Evolutionary conservation across 257 asterid species (phyloP).

Genomic region (Pogostemon cablin): DNA sequence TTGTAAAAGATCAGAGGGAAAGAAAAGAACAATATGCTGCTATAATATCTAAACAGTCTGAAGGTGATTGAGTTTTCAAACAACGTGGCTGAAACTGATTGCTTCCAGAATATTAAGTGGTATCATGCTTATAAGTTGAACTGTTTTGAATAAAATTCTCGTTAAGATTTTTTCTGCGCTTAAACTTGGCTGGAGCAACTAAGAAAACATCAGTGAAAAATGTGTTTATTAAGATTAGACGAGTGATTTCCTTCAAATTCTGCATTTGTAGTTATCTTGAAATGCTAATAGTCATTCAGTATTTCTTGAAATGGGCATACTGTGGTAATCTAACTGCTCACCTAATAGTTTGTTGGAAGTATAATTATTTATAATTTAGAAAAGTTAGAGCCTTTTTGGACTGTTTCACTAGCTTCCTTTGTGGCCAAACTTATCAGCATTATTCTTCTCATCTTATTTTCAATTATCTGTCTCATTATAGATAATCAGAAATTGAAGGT

Average conservation of each 20-base stretch:
- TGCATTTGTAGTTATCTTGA: background rate
- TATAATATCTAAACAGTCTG: slow-evolving; percentile 73
- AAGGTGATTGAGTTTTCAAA: slow-evolving; percentile 52
- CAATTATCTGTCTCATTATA: background rate
- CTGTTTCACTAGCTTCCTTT: background rate
- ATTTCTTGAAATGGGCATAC: slow-evolving; percentile 3
- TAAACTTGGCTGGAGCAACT: slow-evolving; percentile 13
- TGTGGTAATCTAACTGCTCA: background rate
- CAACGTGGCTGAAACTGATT: slow-evolving; percentile 26
- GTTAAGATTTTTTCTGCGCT: background rate
- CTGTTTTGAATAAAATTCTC: background rate
- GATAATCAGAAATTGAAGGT: background rate
- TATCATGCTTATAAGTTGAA: slow-evolving; percentile 19
- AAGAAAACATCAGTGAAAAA: background rate
- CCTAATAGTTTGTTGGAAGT: background rate
- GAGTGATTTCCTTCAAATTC: slow-evolving; percentile 3
- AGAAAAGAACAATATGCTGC: slow-evolving; percentile 77
- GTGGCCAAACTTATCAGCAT: background rate
- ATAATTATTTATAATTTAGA: background rate
- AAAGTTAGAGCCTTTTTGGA: background rate
- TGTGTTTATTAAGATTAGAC: background rate
- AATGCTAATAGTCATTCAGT: slow-evolving; percentile 6
- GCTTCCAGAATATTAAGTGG: slow-evolving; percentile 15
- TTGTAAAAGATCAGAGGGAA: slow-evolving; percentile 62
- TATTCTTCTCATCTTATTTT: background rate